Percentiles rank a stretch among this genome's conserved stretches.
These are phyloP conservation scores for Alternaria consortialis DNA, from an alignment of 2,329 filamentous ascomycete genomes.

Conservation along the genomic window DNA sequence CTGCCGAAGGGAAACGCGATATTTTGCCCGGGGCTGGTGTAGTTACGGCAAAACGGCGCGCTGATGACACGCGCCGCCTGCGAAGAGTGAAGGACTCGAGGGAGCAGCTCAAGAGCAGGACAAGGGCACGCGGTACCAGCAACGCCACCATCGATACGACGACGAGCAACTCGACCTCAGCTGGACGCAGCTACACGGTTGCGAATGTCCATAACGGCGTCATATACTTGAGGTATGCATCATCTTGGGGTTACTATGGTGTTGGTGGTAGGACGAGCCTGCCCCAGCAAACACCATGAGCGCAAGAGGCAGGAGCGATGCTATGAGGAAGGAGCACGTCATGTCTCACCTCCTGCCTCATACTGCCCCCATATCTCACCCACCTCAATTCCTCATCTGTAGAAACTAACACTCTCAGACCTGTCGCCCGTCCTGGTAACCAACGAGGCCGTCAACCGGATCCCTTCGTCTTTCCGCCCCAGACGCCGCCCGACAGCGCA, in stretches of 20 bases:
- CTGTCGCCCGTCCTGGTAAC: conserved; percentile 47
- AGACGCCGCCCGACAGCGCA: conserved; percentile 51
- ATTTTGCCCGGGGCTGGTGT: conserved; percentile 31
- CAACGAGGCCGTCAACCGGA: conserved; percentile 46
- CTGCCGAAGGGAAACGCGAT: conserved; percentile 38
- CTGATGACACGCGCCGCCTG: conserved; percentile 43
- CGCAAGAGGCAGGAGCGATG: background rate
- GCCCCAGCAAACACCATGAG: background rate
- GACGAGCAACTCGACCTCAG: conserved; percentile 36
- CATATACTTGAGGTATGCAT: conserved; percentile 57
- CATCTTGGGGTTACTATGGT: background rate
- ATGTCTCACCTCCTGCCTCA: background rate
- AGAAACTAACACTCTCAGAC: conserved; percentile 39
- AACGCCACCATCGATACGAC: conserved; percentile 45
- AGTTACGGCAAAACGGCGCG: conserved; percentile 40
- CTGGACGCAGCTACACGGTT: conserved; percentile 56
- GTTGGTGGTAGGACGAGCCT: conserved; percentile 3
- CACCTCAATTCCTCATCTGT: background rate
- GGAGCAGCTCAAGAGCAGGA: conserved; percentile 48
- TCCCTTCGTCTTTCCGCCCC: conserved; percentile 51
- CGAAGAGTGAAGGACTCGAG: conserved; percentile 50
- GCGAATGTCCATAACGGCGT: conserved; percentile 59
- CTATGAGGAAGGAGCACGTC: conserved; percentile 2
- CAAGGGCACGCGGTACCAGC: conserved; percentile 42
- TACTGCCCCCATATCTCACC: background rate